Evolutionary conservation across 768 basidiomycete genomes (phyloP), one percentile per base, ranked within the genome.

Genomic region (Trametes cubensis): DNA sequence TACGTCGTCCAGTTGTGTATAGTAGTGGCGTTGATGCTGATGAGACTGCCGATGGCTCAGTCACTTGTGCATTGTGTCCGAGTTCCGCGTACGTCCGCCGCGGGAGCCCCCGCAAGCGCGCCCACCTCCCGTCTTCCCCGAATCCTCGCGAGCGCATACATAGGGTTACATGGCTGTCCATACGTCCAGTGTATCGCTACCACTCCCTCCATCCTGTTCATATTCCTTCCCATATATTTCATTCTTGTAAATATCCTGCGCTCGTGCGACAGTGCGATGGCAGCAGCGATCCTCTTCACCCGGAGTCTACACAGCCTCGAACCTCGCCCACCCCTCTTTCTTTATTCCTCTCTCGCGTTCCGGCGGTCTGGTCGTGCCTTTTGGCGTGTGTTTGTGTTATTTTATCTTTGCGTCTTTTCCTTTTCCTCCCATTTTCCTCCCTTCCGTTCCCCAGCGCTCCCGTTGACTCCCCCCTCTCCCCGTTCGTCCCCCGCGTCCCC

Each of bases 11-110:
- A 20, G 65, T 52, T 64, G 62, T 26, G 25, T 30, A 10, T 6
- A 30, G 23, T 44, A 41, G 13, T 45, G 13, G 40, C 40, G 23
- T 21, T 34, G 18, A 44, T 30, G 59, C 59, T 70, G 44, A 68
- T 57, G 54, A 41, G 3, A 50, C 1, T 53, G 55, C 55, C 61
- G 25, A 48, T 42, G 52, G 69, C 64, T 39, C 66, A 93, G 91
- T 72, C 91, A 94, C 70, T 75, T 94, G 59, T 86, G 84, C 63
- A 80, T 93, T 62, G 78, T 83, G 64, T 77, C 82, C 70, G 87
- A 92, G 73, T 91, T 94, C 80, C 85, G 91, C 60, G 84, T 94
- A 62, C 91, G 89, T 69, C 88, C 87, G 7, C 89, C 84, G 28
- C 81, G 84, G 72, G 86, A 82, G 18, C 67, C 72, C 18, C 71